Base-by-base conservation (phyloP, 495 filamentous ascomycete species). In the Copromyces sp. region DNA sequence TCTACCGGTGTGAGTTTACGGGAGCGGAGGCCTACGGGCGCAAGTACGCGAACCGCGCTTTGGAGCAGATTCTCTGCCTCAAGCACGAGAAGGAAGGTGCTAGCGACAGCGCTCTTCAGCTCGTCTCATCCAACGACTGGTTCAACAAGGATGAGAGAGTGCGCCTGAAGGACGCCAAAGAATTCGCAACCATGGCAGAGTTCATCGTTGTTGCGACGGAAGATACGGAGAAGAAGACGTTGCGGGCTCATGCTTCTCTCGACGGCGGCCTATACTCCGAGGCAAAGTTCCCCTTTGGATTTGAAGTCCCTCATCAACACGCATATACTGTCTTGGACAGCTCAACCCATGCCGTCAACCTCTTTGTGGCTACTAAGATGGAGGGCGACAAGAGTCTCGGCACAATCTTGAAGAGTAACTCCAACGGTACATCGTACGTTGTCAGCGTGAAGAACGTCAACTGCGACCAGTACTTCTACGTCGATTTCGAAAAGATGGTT, bases 371-470 rank as follows among this genome's bases (percentile, higher is more conserved):
- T 3, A 90, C 93, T 68, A 90, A 90, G 72, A 84, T 83, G 37
- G 75, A 82, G 9, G 76, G 83, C 35, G 89, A 86, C 4, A 86
- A 85, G 41, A 88, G 90, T 70, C 93, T 91, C 74, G 95, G 95
- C n/a, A 89, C 89, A 35, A 90, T 99, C 70, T 86, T 99, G 78
- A 98, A 98, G 86, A 97, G 93, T 76, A 99, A 99, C 82, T 97
- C 93, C 76, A 98, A 98, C 78, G 95, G 95, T 44, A 98, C 95
- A 0, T 94, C 91, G 3, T 99, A 98, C 75, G 92, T 96, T 29
- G 83, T 94, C 69, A 94, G 91, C 80, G 82, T 95, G 9, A 82
- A 86, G 68, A 87, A 86, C 0, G 92, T 98, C 75, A 97, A 97
- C 80, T 87, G 91, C 71, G 89, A 97, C 75, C 81, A 85, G 4